A percentile compares a stretch with the other conserved stretches of the same genome.
Conservation (phyloP, 1,139 yeast species). For the Zygosaccharomyces pseudobailii region DNA sequence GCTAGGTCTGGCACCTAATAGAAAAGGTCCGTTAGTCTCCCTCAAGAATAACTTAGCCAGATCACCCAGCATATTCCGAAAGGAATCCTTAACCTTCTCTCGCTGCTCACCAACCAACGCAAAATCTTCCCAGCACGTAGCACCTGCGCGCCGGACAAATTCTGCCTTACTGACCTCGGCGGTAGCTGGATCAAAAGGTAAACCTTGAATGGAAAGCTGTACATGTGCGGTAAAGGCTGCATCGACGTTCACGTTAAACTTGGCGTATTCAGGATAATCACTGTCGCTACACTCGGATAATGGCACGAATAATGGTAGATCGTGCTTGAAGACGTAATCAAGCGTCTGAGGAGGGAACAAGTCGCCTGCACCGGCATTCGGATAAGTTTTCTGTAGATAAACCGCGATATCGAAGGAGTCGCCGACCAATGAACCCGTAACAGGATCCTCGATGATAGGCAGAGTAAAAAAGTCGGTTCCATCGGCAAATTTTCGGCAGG, state of each 20-base stretch:
- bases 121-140: not conserved
- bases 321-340: not conserved
- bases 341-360: not conserved
- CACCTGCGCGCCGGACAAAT: not conserved
- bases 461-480: not conserved
- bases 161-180: not conserved
- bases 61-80: not conserved
- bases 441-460: not conserved
- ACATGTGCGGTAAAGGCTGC: not conserved
- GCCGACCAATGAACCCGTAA: not conserved
- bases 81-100: not conserved
- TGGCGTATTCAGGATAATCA: not conserved
- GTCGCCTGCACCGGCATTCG: not conserved
- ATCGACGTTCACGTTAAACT: not conserved
- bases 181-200: not conserved
- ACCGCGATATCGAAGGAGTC: conserved; percentile 2
- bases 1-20: not conserved
- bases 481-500: conserved; percentile 1
- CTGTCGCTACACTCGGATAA: not conserved
- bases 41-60: not conserved
- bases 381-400: not conserved
- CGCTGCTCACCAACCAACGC: not conserved
- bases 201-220: not conserved
- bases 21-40: not conserved
- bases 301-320: not conserved